phyloP scores from a whole-genome alignment of 2,329 filamentous ascomycete species.

The Arthrobotrys iridis region DNA sequence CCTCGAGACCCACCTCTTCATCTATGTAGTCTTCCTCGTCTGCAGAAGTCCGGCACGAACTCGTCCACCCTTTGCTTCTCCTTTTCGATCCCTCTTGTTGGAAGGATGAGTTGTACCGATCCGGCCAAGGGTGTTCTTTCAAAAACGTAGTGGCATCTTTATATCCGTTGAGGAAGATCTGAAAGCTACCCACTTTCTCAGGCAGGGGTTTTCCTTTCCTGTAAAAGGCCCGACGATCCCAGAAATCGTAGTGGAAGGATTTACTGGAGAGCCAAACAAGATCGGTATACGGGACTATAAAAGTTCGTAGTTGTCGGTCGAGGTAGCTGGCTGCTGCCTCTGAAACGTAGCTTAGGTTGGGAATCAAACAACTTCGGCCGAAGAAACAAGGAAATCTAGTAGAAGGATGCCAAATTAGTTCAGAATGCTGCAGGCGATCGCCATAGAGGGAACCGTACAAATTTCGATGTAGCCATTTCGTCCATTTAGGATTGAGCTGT shows the following conservation, averaged over 20 bases:
- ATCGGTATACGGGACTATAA: conserved; percentile 95
- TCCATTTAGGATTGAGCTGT: conserved; percentile 88
- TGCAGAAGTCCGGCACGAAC: conserved; percentile 60
- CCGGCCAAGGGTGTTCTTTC: conserved; percentile 95
- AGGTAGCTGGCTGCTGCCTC: conserved; percentile 97
- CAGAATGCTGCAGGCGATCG: neutral
- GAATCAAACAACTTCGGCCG: conserved; percentile 92
- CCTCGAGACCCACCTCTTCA: conserved; percentile 59
- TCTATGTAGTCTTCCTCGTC: conserved; percentile 65
- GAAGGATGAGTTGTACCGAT: conserved; percentile 78
- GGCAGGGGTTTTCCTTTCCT: conserved; percentile 87
- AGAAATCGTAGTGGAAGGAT: conserved; percentile 98
- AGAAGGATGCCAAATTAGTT: neutral
- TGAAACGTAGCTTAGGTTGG: conserved; percentile 96
- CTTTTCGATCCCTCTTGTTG: conserved; percentile 72
- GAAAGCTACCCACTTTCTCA: conserved; percentile 92
- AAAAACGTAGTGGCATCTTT: conserved; percentile 97
- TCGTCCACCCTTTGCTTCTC: conserved; percentile 62
- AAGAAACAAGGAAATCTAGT: conserved; percentile 88
- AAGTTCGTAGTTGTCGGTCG: conserved; percentile 86
- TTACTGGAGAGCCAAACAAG: conserved; percentile 94
- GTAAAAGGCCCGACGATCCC: conserved; percentile 89
- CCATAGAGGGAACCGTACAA: conserved; percentile 62
- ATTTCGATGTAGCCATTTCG: conserved; percentile 99
- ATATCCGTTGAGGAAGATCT: conserved; percentile 95